Percentiles rank a stretch among this genome's conserved stretches.
phyloP scores from a whole-genome alignment of 2,329 filamentous ascomycete species.

The Celoporthe dispersa region DNA sequence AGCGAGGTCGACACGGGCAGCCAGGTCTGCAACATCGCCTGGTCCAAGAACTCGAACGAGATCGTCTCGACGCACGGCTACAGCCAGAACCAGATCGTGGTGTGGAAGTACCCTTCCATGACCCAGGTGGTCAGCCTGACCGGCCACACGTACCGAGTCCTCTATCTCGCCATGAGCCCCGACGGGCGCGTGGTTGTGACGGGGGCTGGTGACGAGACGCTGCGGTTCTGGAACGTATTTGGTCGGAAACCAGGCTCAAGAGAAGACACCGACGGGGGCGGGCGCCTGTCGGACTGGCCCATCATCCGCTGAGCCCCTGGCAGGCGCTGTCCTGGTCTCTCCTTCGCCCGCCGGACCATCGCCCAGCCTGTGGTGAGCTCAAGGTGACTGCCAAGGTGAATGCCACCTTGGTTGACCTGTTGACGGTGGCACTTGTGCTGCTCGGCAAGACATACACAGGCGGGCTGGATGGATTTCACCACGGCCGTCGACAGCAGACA shows the following conservation, averaged over 20 bases:
- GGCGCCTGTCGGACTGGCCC: constrained; percentile 75
- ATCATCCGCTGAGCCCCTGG: constrained; percentile 66
- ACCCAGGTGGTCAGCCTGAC: constrained; percentile 94
- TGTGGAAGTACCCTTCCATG: constrained; percentile 99
- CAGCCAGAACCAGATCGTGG: constrained; percentile 96
- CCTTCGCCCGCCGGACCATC: not conserved
- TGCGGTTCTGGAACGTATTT: constrained; percentile 97
- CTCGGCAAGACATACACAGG: not conserved
- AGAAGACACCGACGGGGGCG: constrained; percentile 67
- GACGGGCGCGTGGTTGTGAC: constrained; percentile 94
- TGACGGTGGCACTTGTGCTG: not conserved
- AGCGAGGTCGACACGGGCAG: constrained; percentile 95
- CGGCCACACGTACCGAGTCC: constrained; percentile 92
- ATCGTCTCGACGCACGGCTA: constrained; percentile 97
- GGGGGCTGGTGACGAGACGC: constrained; percentile 92
- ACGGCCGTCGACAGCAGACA: not conserved
- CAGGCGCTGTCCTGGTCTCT: not conserved
- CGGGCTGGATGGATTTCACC: not conserved
- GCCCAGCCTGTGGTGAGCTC: not conserved
- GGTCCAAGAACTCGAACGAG: constrained; percentile 97
- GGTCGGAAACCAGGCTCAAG: constrained; percentile 76
- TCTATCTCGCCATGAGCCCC: constrained; percentile 97
- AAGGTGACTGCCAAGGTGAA: not conserved
- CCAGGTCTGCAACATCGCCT: constrained; percentile 97
- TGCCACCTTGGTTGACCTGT: too few species aligned